phyloP scores from a whole-genome alignment of 208 protist species.

The Leishmania lainsoni region DNA sequence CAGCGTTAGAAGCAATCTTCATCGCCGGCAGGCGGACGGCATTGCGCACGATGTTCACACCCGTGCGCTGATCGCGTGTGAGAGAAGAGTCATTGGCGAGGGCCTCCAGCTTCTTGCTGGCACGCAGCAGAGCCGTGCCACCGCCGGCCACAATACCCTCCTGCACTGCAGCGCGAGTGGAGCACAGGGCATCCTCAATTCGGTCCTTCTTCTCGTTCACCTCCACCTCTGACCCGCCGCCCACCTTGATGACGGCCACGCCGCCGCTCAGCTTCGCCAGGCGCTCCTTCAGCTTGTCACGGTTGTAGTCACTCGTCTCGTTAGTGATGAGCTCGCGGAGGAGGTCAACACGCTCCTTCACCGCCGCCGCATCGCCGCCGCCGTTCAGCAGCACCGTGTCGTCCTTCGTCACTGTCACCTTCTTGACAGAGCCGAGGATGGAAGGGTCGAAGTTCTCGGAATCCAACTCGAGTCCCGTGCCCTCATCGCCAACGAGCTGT shows the following conservation, averaged over 20 bases:
- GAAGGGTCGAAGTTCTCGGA: slow-evolving; percentile 71
- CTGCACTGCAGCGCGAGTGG: slow-evolving; percentile 98
- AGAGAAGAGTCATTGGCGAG: slow-evolving; percentile 67
- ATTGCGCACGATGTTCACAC: slow-evolving; percentile 95
- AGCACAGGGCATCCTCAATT: slow-evolving; percentile 99
- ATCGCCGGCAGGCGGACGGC: slow-evolving; percentile 92
- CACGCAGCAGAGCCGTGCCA: slow-evolving; percentile 96
- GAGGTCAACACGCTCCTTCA: slow-evolving; percentile 94
- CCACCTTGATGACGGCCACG: slow-evolving; percentile 97
- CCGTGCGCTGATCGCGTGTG: slow-evolving; percentile 94
- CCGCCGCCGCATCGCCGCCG: slow-evolving; percentile 80
- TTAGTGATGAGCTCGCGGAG: slow-evolving; percentile 89
- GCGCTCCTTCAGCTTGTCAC: slow-evolving; percentile 98
- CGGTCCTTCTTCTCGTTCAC: slow-evolving; percentile 99
- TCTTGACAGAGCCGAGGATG: slow-evolving; percentile 78
- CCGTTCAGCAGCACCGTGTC: slow-evolving; percentile 98
- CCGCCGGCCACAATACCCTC: slow-evolving; percentile 99
- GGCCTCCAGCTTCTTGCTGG: slow-evolving; percentile 82
- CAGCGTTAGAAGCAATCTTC: slow-evolving; percentile 98
- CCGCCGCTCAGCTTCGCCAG: slow-evolving; percentile 98
- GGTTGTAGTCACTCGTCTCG: slow-evolving; percentile 96
- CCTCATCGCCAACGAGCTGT: slow-evolving; percentile 92
- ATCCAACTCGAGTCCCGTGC: slow-evolving; percentile 90
- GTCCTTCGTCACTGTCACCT: slow-evolving; percentile 96
- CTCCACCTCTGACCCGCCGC: slow-evolving; percentile 98